Base-by-base conservation (phyloP, 306 rosid species). In the Aeschynomene evenia region DNA sequence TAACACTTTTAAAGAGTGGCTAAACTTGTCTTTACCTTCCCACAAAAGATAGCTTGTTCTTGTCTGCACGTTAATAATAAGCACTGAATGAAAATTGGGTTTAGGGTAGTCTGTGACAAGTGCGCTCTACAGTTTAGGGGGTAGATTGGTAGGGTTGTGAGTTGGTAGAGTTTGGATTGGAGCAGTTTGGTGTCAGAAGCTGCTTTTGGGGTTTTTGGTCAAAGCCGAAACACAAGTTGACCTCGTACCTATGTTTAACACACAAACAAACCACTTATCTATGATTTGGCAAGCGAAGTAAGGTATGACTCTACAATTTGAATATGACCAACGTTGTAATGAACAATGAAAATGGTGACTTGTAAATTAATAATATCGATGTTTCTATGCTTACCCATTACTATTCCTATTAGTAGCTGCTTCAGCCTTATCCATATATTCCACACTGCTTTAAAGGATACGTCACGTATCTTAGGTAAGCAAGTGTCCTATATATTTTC, bases 241-340 rank as follows among this genome's bases (percentile, higher is more conserved):
- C 49, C 29, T 23, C 21, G 20, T 15, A 16, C 20, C 18, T 16
- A 23, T 2, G 37, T 50, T 31, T 50, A 14, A 29, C 14, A 29
- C 48, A 66, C 46, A 49, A 49, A 66, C 46, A 49, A 49, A 21
- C 48, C 31, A 29, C 33, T 29, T 9, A 23, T 69, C 11, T 40
- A 10, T 15, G 65, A 23, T 54, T 55, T 40, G n/a, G 74, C 3
- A 55, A 1, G 18, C n/a, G n/a, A n/a, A n/a, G 28, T 13, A 3
- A 3, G 37, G 37, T 67, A 45, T 45, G 51, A 45, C 51, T 45
- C 55, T 55, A 19, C 74, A 55, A 55, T 16, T 42, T 69, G 43
- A 16, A 69, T 40, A 68, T 54, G 28, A 68, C 63, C 73, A 53
- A 3, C 37, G 52, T 66, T 51, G 8, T 6, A 19, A 40, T n/a